These are phyloP conservation scores for Vicia villosa DNA, from an alignment of 306 rosid species.

Conservation along the genomic window DNA sequence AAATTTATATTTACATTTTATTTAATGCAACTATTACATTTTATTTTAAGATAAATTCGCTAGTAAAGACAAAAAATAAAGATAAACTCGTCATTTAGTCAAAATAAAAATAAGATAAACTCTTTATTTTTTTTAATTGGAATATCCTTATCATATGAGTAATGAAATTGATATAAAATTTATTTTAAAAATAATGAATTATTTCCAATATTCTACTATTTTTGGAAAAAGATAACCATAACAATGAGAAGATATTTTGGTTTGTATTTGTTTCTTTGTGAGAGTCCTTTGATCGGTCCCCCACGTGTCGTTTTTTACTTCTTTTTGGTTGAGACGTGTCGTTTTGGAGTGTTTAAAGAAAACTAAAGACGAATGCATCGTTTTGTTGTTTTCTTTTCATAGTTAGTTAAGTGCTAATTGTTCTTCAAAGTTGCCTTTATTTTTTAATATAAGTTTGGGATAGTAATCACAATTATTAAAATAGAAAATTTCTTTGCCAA, in stretches of 20 bases:
- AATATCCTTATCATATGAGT: background rate
- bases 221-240: background rate
- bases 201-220: background rate
- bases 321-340: background rate
- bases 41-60: too few species aligned
- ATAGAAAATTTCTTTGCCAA: too few species aligned
- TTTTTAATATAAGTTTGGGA: too few species aligned
- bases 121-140: background rate
- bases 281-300: background rate
- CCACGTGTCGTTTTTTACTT: background rate
- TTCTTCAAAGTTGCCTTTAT: background rate
- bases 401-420: background rate
- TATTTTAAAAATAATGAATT: background rate
- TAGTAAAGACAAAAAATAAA: too few species aligned
- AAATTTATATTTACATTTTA: too few species aligned
- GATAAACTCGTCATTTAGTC: too few species aligned
- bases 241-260: background rate
- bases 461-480: too few species aligned
- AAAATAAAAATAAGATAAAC: too few species aligned
- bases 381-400: background rate
- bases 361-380: background rate
- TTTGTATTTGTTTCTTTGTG: background rate
- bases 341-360: background rate
- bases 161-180: background rate
- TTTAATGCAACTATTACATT: too few species aligned